Evolutionary conservation across 345 rosid genomes (phyloP).

Genomic region (Euphorbia tirucalli): DNA sequence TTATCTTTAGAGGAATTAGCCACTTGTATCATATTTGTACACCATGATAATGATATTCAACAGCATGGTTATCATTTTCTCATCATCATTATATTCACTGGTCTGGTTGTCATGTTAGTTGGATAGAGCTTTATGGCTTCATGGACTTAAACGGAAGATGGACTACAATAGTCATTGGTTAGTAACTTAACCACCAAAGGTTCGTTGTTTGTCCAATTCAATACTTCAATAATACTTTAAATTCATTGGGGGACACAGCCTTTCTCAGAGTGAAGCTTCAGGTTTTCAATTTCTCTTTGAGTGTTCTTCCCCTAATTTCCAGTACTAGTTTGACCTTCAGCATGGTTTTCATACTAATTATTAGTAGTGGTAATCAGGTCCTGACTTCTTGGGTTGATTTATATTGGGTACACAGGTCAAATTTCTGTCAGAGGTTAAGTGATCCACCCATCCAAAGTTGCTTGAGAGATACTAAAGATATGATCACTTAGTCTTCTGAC

Average conservation of each 20-base stretch:
- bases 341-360: conserved; percentile 1
- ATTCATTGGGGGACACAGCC: background rate
- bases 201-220: background rate
- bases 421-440: background rate
- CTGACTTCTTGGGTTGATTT: background rate
- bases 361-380: background rate
- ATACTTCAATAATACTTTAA: background rate
- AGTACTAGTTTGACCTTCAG: background rate
- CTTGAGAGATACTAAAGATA: background rate
- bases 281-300: background rate
- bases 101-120: background rate
- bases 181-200: background rate
- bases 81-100: background rate
- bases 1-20: background rate
- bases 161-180: background rate
- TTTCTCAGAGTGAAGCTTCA: background rate
- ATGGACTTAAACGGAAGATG: background rate
- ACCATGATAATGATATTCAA: background rate
- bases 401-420: background rate
- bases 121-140: background rate
- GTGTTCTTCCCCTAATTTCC: background rate
- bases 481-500: no score
- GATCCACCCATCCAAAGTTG: background rate
- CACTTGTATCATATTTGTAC: background rate
- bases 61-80: background rate